These are phyloP conservation scores for Daphne laureola DNA, from an alignment of 441 rosid genomes.

Conservation along the genomic window DNA sequence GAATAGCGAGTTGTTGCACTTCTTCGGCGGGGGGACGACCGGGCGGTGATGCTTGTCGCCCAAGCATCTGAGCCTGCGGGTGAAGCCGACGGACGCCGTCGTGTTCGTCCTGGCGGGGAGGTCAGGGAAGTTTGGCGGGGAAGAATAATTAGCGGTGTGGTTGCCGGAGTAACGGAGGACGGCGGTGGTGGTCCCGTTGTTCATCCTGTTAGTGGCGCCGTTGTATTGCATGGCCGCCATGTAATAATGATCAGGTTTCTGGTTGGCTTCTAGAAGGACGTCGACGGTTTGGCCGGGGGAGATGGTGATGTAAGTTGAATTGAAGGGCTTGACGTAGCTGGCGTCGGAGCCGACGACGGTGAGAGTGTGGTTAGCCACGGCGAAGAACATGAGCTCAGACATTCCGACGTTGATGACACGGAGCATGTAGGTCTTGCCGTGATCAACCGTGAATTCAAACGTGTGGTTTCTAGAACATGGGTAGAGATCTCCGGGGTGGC, in stretches of 20 bases:
- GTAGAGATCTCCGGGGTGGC: slow-evolving; percentile 35
- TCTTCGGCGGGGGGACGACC: slow-evolving; percentile 15
- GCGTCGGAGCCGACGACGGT: slow-evolving; percentile 24
- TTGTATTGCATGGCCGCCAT: slow-evolving; percentile 12
- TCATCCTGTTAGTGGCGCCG: slow-evolving; percentile 29
- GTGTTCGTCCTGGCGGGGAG: slow-evolving; percentile 34
- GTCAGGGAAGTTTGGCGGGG: slow-evolving; percentile 22
- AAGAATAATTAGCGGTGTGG: slow-evolving; percentile 16
- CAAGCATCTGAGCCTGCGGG: slow-evolving; percentile 32
- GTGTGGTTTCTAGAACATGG: slow-evolving; percentile 26
- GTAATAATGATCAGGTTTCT: slow-evolving; percentile 24
- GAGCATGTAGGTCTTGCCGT: slow-evolving; percentile 22
- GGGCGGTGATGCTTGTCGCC: slow-evolving; percentile 22
- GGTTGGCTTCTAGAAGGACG: slow-evolving; percentile 28
- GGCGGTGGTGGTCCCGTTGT: slow-evolving; percentile 40
- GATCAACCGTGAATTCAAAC: slow-evolving; percentile 11
- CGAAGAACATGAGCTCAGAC: slow-evolving; percentile 23
- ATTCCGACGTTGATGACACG: slow-evolving; percentile 25
- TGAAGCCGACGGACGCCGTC: slow-evolving; percentile 30
- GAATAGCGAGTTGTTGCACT: slow-evolving; percentile 16
- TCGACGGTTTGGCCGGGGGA: slow-evolving; percentile 29
- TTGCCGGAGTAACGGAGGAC: slow-evolving; percentile 30
- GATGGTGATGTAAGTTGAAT: slow-evolving; percentile 18
- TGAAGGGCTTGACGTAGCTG: slow-evolving; percentile 22
- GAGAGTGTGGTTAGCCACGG: slow-evolving; percentile 22